Conservation (phyloP, 352 stramenopile genomes). For the Globisporangium nunn region DNA sequence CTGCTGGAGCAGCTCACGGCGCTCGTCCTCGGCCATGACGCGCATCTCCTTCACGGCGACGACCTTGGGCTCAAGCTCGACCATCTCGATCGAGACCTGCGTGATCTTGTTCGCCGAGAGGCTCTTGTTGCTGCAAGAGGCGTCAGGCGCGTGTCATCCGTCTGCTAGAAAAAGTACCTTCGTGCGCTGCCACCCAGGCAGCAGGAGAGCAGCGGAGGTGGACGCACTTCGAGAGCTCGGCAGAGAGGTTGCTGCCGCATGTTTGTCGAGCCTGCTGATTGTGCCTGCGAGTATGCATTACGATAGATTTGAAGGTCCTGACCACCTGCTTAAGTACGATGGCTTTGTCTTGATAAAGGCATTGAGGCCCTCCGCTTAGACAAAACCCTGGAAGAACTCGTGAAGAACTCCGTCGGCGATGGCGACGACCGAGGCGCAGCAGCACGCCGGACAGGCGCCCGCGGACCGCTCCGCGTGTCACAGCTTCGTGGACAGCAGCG, state of each 20-base stretch:
- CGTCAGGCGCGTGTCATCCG: too few relatives aligned
- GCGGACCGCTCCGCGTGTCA: slow-evolving; percentile 22
- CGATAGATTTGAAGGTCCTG: too few relatives aligned
- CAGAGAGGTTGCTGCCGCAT: slow-evolving; percentile 24
- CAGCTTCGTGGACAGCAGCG: slow-evolving; percentile 38
- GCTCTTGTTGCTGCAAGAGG: slow-evolving; percentile 47
- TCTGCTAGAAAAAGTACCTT: too few relatives aligned
- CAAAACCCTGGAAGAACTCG: too few relatives aligned
- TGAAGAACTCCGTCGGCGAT: background rate
- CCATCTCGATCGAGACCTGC: slow-evolving; percentile 80
- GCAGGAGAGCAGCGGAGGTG: too few relatives aligned
- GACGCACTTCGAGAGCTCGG: slow-evolving; percentile 55
- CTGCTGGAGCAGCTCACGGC: slow-evolving; percentile 43
- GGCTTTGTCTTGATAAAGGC: too few relatives aligned
- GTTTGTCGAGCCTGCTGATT: too few relatives aligned
- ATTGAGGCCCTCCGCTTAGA: too few relatives aligned
- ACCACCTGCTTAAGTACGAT: too few relatives aligned
- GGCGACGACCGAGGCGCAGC: background rate
- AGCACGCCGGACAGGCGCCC: background rate
- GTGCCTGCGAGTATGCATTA: too few relatives aligned
- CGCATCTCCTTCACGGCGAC: slow-evolving; percentile 60
- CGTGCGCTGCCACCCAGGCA: too few relatives aligned
- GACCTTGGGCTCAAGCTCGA: slow-evolving; percentile 71
- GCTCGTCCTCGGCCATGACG: slow-evolving; percentile 69
- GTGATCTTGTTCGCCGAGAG: slow-evolving; percentile 68